Evolutionary conservation across 148 eudicot species (phyloP).

Genomic region (Chenopodium quinoa): DNA sequence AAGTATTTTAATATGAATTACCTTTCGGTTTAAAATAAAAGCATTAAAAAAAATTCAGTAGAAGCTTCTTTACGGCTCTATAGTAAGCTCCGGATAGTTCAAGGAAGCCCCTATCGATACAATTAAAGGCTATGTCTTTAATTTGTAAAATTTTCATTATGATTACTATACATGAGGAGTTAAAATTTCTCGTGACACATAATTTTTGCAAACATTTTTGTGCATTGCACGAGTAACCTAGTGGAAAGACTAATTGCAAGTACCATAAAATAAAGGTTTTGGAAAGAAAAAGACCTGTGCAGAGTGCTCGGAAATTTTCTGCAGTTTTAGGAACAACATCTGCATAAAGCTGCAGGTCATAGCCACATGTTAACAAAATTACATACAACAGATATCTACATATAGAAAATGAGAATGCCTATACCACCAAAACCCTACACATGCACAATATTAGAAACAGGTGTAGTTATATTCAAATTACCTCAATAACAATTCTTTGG

Average conservation of each 20-base stretch:
- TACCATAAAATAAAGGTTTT: not conserved
- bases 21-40: too few relatives aligned
- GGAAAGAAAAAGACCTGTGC: constrained; percentile 57
- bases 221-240: too few relatives aligned
- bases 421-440: not conserved
- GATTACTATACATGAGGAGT: too few relatives aligned
- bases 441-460: not conserved
- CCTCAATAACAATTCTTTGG: constrained; percentile 79
- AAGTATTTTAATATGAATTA: too few relatives aligned
- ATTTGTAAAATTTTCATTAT: too few relatives aligned
- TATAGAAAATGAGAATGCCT: not conserved
- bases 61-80: too few relatives aligned
- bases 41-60: too few relatives aligned
- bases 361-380: constrained; percentile 16
- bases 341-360: constrained; percentile 73
- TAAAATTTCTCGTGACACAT: too few relatives aligned
- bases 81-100: too few relatives aligned
- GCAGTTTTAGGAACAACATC: constrained; percentile 94
- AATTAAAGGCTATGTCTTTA: too few relatives aligned
- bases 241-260: not conserved
- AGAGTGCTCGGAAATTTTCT: constrained; percentile 92
- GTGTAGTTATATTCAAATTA: constrained; percentile 17
- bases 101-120: too few relatives aligned
- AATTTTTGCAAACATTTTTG: too few relatives aligned
- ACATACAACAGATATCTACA: not conserved